Base-by-base conservation (phyloP, 306 rosid species). In the Vigna mungo region DNA sequence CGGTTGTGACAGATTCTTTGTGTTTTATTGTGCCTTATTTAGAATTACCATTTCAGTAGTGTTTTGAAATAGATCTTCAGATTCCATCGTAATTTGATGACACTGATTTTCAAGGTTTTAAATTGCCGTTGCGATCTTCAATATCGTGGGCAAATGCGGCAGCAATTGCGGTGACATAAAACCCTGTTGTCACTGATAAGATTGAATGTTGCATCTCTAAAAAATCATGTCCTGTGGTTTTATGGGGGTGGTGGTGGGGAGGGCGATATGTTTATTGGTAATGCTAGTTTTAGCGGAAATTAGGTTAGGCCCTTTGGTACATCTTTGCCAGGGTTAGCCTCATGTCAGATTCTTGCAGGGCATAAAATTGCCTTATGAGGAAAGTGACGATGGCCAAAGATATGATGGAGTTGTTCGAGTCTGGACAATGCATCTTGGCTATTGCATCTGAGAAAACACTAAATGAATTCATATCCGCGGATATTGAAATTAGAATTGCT, bases 291-390 rank as follows among this genome's bases (percentile, higher is more conserved):
- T 46, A 30, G n/a, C 7, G 11, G 2, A 43, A 55, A 61, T 73
- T 48, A 46, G 72, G 54, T 21, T n/a, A 58, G 77, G 16, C 27
- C 21, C 14, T 63, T 13, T 21, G 48, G 77, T 62, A 71, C 71
- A 54, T 34, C 68, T 70, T 48, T 64, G 60, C 78, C 58, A 41
- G 67, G 70, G 58, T 67, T 72, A 67, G 83, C 78, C 70, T 68
- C 78, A 53, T 68, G 78, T 64, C 55, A 71, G 67, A 60, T 81
- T 72, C 80, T 41, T 52, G 80, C 80, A 51, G 75, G 80, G 78
- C 82, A 58, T 68, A 68, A 47, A 34, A 68, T 84, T 80, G 61
- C 75, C 77, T 65, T 75, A 10, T 16, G 60, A 51, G 64, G 81
- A 41, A 74, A 73, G 73, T 73, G 66, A 41, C 54, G 56, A 39